Evolutionary conservation across 306 rosid species (phyloP).

Genomic region (Fragaria iinumae): DNA sequence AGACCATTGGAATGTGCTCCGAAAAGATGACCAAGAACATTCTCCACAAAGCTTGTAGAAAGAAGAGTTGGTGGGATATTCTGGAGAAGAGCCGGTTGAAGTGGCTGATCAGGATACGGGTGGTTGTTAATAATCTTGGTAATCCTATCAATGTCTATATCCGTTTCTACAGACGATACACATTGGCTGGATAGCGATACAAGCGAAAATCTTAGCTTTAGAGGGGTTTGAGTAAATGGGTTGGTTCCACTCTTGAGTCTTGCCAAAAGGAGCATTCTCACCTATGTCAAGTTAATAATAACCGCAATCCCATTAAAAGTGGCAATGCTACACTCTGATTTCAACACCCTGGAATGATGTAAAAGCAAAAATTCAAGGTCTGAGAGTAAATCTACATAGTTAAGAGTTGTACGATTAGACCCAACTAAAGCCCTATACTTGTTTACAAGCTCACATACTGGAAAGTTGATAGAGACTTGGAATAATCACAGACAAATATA

Average conservation of each 20-base stretch:
- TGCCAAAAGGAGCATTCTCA: conserved; percentile 32
- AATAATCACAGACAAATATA: background rate
- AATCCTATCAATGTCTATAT: conserved; percentile 45
- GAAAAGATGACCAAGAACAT: conserved; percentile 62
- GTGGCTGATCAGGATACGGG: conserved; percentile 73
- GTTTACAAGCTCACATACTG: background rate
- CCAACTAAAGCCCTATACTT: background rate
- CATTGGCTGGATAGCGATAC: conserved; percentile 20
- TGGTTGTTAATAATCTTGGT: conserved; percentile 63
- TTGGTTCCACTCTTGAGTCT: conserved; percentile 21
- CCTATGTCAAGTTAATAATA: background rate
- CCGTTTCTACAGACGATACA: conserved; percentile 4
- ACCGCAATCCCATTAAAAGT: background rate
- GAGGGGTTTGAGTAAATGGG: conserved; percentile 22
- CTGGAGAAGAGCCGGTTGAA: conserved; percentile 53
- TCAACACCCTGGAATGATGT: conserved; percentile 17
- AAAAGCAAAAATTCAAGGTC: background rate
- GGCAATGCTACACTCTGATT: background rate
- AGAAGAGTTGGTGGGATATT: conserved; percentile 48
- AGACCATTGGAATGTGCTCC: conserved; percentile 87
- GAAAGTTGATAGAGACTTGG: background rate
- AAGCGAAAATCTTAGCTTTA: conserved; percentile 21
- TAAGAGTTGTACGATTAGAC: background rate
- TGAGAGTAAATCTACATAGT: background rate
- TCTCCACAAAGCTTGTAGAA: conserved; percentile 44